Percentiles rank a stretch among this genome's conserved stretches.
Evolutionary conservation across 805 yeast species (phyloP).

Genomic region (Sugiyamaella chiloensis): DNA sequence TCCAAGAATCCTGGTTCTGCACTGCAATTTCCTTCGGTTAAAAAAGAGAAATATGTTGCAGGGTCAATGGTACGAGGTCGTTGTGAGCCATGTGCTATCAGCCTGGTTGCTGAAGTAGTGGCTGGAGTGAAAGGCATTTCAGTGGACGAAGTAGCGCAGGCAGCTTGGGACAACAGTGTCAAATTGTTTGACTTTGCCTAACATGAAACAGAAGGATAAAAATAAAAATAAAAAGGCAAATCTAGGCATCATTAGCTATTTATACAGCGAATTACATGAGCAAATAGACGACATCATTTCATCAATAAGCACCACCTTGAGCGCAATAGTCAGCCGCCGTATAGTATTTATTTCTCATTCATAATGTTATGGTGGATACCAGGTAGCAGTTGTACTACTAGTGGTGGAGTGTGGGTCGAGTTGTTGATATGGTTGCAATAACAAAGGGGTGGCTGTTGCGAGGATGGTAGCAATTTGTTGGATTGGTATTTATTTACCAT

Average conservation of each 20-base stretch:
- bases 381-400: too few species aligned
- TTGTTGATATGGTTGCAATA: too few species aligned
- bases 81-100: slow-evolving; percentile 88
- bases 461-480: too few species aligned
- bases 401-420: too few species aligned
- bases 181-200: slow-evolving; percentile 39
- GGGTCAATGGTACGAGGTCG: slow-evolving; percentile 66
- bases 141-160: slow-evolving; percentile 44
- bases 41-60: slow-evolving; percentile 54
- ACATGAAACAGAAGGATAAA: neutral
- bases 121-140: slow-evolving; percentile 47
- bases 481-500: too few species aligned
- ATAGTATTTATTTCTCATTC: too few species aligned
- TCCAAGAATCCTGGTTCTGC: slow-evolving; percentile 13
- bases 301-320: too few species aligned
- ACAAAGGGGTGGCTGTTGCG: too few species aligned
- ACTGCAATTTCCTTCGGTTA: slow-evolving; percentile 60
- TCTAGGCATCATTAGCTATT: slow-evolving; percentile 1
- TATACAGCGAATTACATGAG: slow-evolving; percentile 4
- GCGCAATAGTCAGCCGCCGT: too few species aligned
- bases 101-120: slow-evolving; percentile 70
- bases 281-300: too few species aligned
- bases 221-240: too few species aligned
- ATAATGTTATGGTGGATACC: too few species aligned
- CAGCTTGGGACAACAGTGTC: slow-evolving; percentile 52